Evolutionary conservation across 2,329 filamentous ascomycete genomes (phyloP).

Genomic region (Hymenoscyphus scutula): DNA sequence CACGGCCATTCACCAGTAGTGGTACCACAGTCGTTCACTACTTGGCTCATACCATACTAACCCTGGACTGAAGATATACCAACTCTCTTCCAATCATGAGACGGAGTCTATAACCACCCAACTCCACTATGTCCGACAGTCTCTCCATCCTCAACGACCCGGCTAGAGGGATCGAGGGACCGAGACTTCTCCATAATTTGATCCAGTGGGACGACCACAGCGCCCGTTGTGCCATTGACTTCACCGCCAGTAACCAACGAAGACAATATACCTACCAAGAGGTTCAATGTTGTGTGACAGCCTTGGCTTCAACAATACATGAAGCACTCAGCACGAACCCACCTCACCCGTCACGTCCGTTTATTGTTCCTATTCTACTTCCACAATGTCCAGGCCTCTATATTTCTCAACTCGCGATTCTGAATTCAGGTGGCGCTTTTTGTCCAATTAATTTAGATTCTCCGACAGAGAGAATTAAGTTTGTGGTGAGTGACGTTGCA

Average conservation of each 20-base stretch:
- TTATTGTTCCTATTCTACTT: slow-evolving; percentile 72
- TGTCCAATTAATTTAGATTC: slow-evolving; percentile 80
- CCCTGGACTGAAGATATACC: neutral
- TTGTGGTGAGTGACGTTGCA: slow-evolving; percentile 75
- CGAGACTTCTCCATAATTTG: slow-evolving; percentile 59
- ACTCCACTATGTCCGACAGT: slow-evolving; percentile 25
- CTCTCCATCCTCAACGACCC: slow-evolving; percentile 58
- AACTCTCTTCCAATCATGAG: slow-evolving; percentile 16
- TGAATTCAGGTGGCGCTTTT: slow-evolving; percentile 81
- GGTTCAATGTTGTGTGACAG: slow-evolving; percentile 43
- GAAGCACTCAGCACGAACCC: slow-evolving; percentile 15
- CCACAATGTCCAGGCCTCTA: slow-evolving; percentile 78
- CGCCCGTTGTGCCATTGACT: slow-evolving; percentile 59
- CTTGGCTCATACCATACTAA: neutral
- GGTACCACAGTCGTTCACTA: neutral
- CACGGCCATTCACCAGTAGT: neutral
- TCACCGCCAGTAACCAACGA: slow-evolving; percentile 46
- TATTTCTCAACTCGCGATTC: slow-evolving; percentile 69
- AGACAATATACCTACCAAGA: slow-evolving; percentile 33
- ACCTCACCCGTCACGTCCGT: slow-evolving; percentile 30
- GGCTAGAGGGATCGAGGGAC: slow-evolving; percentile 52
- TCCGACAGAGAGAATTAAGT: slow-evolving; percentile 72
- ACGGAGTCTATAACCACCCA: slow-evolving; percentile 12
- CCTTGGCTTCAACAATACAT: slow-evolving; percentile 24
- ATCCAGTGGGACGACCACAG: slow-evolving; percentile 46